Evolutionary conservation across 257 asterid species (phyloP).

Genomic region (Petunia axillaris): DNA sequence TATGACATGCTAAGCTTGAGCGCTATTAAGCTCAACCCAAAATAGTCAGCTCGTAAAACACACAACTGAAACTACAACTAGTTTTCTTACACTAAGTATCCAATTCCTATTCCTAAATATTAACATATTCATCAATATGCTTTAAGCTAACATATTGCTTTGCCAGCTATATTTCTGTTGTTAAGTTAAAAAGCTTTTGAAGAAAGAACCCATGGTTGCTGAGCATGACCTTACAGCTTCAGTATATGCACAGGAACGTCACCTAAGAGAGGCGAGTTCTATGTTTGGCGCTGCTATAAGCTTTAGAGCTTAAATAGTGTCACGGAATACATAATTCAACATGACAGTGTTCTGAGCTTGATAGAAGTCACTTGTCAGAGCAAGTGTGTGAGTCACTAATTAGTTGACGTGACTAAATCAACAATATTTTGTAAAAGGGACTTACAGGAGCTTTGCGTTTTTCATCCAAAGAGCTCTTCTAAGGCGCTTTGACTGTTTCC

Average conservation of each 20-base stretch:
- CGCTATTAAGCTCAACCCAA: too few relatives aligned
- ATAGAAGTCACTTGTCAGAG: background rate
- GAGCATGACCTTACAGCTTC: background rate
- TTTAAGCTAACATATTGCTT: background rate
- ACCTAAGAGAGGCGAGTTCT: background rate
- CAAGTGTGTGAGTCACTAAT: slow-evolving; percentile 4
- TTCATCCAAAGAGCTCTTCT: slow-evolving; percentile 96
- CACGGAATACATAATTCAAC: background rate
- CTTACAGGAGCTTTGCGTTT: slow-evolving; percentile 97
- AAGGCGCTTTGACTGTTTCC: slow-evolving; percentile 95
- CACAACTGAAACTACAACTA: too few relatives aligned
- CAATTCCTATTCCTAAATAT: background rate
- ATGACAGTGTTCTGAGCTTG: background rate
- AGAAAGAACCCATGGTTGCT: slow-evolving; percentile 1
- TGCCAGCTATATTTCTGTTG: background rate
- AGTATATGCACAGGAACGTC: background rate
- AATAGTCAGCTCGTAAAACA: too few relatives aligned
- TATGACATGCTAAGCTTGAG: too few relatives aligned
- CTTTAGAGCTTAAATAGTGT: background rate
- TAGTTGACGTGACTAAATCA: background rate
- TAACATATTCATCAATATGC: background rate
- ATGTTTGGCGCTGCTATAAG: background rate
- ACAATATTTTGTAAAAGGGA: slow-evolving; percentile 22
- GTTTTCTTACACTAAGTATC: background rate
- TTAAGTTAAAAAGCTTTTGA: background rate